These are phyloP conservation scores for Umbelopsis vinacea DNA, from an alignment of 192 early-diverging fungal species.

Conservation along the genomic window DNA sequence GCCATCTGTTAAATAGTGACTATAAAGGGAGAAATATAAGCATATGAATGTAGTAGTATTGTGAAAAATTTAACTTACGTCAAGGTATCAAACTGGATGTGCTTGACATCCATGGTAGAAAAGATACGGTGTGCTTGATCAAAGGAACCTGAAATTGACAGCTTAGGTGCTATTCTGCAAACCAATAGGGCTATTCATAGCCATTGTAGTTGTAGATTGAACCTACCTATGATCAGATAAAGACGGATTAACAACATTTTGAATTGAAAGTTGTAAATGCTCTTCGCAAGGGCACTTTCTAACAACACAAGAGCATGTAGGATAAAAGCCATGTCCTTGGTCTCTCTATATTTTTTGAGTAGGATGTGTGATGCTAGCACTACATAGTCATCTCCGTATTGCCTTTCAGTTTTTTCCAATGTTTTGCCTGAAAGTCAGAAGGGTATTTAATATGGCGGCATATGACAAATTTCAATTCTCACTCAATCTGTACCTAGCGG, in stretches of 20 bases:
- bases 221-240: constrained; percentile 72
- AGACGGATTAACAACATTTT: constrained; percentile 87
- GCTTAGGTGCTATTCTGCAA: neutral
- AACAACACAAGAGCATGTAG: constrained; percentile 66
- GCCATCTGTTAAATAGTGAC: constrained; percentile 71
- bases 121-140: constrained; percentile 63
- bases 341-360: constrained; percentile 55
- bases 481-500: constrained; percentile 46
- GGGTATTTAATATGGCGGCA: too few species aligned
- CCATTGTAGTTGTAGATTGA: neutral
- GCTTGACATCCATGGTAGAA: constrained; percentile 83
- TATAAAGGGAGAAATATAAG: constrained; percentile 27
- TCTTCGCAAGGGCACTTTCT: constrained; percentile 74
- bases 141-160: constrained; percentile 52
- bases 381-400: constrained; percentile 81
- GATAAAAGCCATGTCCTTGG: constrained; percentile 42
- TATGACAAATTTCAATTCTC: too few species aligned
- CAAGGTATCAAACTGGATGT: constrained; percentile 91
- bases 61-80: constrained; percentile 46
- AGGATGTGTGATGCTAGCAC: constrained; percentile 65
- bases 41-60: constrained; percentile 28
- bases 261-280: constrained; percentile 83
- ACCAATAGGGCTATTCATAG: too few species aligned
- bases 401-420: constrained; percentile 72
- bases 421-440: constrained; percentile 39